Evolutionary conservation across 1,284 basidiomycete genomes (phyloP).

Genomic region (Heterobasidion occidentale): DNA sequence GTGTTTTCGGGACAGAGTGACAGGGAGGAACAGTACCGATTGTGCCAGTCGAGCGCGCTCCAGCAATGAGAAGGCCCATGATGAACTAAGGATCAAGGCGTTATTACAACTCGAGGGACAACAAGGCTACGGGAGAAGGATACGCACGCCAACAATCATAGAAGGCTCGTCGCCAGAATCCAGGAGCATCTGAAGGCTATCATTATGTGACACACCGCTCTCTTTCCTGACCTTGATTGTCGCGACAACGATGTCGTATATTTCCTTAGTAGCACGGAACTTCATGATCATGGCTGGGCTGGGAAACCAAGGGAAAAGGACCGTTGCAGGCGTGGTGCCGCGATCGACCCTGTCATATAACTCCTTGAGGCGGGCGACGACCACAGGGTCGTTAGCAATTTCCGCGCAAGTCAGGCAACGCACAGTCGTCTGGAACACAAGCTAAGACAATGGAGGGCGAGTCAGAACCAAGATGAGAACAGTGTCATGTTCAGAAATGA

Average conservation of each 20-base stretch:
- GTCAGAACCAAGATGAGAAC: not conserved
- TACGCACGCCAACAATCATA: slow-evolving; percentile 59
- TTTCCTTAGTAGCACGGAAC: slow-evolving; percentile 59
- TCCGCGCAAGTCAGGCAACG: slow-evolving; percentile 57
- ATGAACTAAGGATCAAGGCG: slow-evolving; percentile 43
- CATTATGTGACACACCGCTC: slow-evolving; percentile 47
- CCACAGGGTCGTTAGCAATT: slow-evolving; percentile 52
- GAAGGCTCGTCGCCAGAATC: slow-evolving; percentile 58
- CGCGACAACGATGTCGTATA: slow-evolving; percentile 56
- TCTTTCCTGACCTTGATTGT: slow-evolving; percentile 47
- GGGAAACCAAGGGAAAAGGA: slow-evolving; percentile 68
- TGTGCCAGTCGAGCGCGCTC: slow-evolving; percentile 67
- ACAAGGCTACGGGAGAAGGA: slow-evolving; percentile 9
- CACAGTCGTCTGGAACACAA: slow-evolving; percentile 65
- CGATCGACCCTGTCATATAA: slow-evolving; percentile 60
- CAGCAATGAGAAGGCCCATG: slow-evolving; percentile 69
- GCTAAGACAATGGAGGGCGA: slow-evolving; percentile 26
- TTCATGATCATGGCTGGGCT: slow-evolving; percentile 61
- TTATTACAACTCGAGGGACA: slow-evolving; percentile 1
- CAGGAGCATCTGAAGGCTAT: slow-evolving; percentile 65
- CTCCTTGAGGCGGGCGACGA: slow-evolving; percentile 49
- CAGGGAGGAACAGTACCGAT: slow-evolving; percentile 30
- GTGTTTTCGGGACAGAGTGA: too few species aligned
- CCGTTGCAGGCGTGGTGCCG: slow-evolving; percentile 61
- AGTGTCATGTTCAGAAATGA: not conserved